A percentile compares a stretch with the other conserved stretches of the same genome.
These are phyloP conservation scores for Vigna radiata DNA, from an alignment of 306 rosid genomes.

Conservation along the genomic window DNA sequence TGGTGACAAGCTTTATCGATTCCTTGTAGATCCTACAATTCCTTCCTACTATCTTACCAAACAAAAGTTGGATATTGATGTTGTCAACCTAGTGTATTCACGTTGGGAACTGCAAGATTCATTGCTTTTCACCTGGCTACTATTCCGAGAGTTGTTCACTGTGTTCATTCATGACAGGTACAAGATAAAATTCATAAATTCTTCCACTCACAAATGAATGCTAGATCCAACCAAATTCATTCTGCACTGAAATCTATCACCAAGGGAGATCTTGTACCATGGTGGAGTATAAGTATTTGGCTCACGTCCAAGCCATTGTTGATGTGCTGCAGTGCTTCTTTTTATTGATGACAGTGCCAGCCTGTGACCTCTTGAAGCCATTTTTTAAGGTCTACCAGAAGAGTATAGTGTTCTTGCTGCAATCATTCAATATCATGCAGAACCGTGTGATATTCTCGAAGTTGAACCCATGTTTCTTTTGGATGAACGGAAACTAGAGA, in stretches of 20 bases:
- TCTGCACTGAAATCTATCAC: slow-evolving; percentile 1
- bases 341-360: background rate
- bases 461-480: background rate
- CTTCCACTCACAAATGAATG: background rate
- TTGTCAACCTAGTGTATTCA: background rate
- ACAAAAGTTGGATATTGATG: background rate
- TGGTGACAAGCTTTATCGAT: background rate
- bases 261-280: background rate
- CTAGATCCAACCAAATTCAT: background rate
- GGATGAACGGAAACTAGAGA: background rate
- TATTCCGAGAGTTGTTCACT: background rate
- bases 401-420: background rate
- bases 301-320: background rate
- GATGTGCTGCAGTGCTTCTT: background rate
- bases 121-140: background rate
- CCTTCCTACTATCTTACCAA: background rate
- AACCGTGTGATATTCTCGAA: background rate
- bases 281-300: background rate
- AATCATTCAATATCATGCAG: background rate
- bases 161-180: background rate
- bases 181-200: background rate
- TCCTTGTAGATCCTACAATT: background rate
- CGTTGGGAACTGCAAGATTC: background rate
- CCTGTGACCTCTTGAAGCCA: background rate
- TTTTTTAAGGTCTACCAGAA: background rate